A percentile compares a stretch with the other conserved stretches of the same genome.
Evolutionary conservation across 2,329 filamentous ascomycete species (phyloP).

Genomic region (Sclerotinia trifoliorum): DNA sequence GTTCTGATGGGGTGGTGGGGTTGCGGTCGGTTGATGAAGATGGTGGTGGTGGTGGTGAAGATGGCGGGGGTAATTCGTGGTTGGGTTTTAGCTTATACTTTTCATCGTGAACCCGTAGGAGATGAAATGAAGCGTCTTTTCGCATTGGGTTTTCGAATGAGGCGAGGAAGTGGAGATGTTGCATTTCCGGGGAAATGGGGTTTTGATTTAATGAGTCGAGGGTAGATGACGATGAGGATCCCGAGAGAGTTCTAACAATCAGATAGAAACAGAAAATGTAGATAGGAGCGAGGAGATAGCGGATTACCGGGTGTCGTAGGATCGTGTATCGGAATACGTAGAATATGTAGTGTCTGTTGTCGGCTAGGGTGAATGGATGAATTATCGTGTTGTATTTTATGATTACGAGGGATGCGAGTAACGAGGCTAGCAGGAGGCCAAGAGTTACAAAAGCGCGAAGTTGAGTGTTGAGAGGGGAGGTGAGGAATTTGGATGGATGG

Average conservation of each 20-base stretch:
- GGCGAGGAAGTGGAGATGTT: neutral
- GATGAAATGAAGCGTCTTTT: neutral
- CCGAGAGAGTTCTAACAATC: constrained; percentile 62
- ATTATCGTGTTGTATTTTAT: constrained; percentile 87
- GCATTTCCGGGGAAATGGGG: neutral
- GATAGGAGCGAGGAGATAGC: constrained; percentile 64
- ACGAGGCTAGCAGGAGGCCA: neutral
- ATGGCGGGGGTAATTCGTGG: too few relatives aligned
- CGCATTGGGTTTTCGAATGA: neutral
- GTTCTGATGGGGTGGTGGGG: too few relatives aligned
- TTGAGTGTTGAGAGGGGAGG: neutral
- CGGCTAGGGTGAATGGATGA: constrained; percentile 92
- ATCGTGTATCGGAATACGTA: constrained; percentile 89
- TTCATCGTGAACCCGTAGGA: neutral
- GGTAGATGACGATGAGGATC: constrained; percentile 32
- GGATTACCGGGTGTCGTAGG: constrained; percentile 59
- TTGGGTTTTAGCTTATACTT: too few relatives aligned
- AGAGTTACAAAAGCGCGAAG: neutral
- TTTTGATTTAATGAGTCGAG: neutral
- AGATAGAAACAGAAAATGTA: constrained; percentile 73
- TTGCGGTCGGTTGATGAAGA: neutral
- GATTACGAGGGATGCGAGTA: constrained; percentile 40
- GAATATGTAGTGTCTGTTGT: constrained; percentile 97
- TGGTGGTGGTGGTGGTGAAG: neutral
- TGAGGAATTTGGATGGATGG: constrained; percentile 38